These are phyloP conservation scores for Naematelia encephala DNA, from an alignment of 768 basidiomycete species.

Conservation along the genomic window DNA sequence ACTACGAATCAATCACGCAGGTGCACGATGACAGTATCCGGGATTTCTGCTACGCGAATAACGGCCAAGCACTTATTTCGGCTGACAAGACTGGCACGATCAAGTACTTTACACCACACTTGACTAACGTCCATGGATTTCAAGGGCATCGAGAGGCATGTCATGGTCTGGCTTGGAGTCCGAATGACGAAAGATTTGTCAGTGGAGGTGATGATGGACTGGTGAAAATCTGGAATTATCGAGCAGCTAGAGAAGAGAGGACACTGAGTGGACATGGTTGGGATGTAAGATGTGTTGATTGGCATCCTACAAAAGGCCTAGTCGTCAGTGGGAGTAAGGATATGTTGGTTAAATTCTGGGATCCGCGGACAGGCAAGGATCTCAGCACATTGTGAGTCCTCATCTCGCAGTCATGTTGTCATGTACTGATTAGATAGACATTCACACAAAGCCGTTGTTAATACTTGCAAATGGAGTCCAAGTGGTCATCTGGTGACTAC, in stretches of 20 bases:
- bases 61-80: slow-evolving; percentile 87
- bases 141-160: slow-evolving; percentile 92
- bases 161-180: slow-evolving; percentile 84
- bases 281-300: slow-evolving; percentile 98
- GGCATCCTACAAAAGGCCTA: slow-evolving; percentile 96
- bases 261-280: slow-evolving; percentile 93
- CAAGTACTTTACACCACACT: slow-evolving; percentile 98
- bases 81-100: slow-evolving; percentile 90
- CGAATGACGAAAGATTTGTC: slow-evolving; percentile 85
- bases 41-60: slow-evolving; percentile 82
- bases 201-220: slow-evolving; percentile 95
- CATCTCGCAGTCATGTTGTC: background rate
- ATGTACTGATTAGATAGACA: slow-evolving; percentile 60
- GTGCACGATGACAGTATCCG: slow-evolving; percentile 95
- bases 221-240: slow-evolving; percentile 91
- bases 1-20: slow-evolving; percentile 99
- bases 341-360: slow-evolving; percentile 99
- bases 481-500: slow-evolving; percentile 92
- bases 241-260: slow-evolving; percentile 83
- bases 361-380: slow-evolving; percentile 85
- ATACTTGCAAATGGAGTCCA: slow-evolving; percentile 87
- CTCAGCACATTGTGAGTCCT: slow-evolving; percentile 77
- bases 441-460: slow-evolving; percentile 95
- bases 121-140: slow-evolving; percentile 97
- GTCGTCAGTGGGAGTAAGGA: slow-evolving; percentile 95